These are phyloP conservation scores for Emericellopsis atlantica DNA, from an alignment of 2,329 filamentous ascomycete genomes.

Conservation along the genomic window DNA sequence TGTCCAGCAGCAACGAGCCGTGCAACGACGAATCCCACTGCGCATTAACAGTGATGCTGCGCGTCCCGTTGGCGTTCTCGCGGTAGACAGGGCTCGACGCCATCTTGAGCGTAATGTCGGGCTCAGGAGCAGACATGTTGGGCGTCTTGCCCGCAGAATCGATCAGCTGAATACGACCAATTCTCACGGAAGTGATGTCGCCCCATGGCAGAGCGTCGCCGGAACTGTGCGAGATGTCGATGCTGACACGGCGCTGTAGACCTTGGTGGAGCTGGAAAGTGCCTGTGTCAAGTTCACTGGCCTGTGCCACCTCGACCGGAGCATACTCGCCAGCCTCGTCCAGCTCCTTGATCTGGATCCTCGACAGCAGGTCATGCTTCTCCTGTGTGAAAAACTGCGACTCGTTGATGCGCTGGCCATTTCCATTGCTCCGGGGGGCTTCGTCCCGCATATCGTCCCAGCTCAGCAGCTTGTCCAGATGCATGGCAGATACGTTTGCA, in stretches of 20 bases:
- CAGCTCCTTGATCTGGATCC: constrained; percentile 82
- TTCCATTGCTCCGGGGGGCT: constrained; percentile 40
- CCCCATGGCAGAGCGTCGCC: constrained; percentile 84
- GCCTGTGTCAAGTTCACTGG: constrained; percentile 69
- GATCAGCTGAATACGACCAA: constrained; percentile 71
- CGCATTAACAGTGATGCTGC: constrained; percentile 71
- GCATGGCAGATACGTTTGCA: constrained; percentile 81
- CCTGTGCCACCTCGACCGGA: constrained; percentile 86
- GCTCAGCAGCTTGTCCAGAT: constrained; percentile 91
- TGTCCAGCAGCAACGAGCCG: constrained; percentile 82
- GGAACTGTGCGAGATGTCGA: constrained; percentile 85
- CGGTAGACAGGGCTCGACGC: constrained; percentile 67
- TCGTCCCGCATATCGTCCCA: constrained; percentile 97
- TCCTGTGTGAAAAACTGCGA: constrained; percentile 90
- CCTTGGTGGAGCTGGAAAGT: constrained; percentile 94
- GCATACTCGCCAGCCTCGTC: constrained; percentile 84
- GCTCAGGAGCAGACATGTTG: constrained; percentile 59
- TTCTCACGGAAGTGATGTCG: constrained; percentile 62
- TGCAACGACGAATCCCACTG: constrained; percentile 97
- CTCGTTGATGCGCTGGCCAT: constrained; percentile 66
- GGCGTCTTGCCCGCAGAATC: constrained; percentile 78
- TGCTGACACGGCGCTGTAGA: constrained; percentile 73
- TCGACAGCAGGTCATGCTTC: constrained; percentile 81
- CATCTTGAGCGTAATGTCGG: constrained; percentile 66
- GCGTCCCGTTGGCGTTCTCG: constrained; percentile 81